A percentile compares a stretch with the other conserved stretches of the same genome.
Evolutionary conservation across 1,284 basidiomycete species (phyloP).

Genomic region (Leccinum angustisporum): DNA sequence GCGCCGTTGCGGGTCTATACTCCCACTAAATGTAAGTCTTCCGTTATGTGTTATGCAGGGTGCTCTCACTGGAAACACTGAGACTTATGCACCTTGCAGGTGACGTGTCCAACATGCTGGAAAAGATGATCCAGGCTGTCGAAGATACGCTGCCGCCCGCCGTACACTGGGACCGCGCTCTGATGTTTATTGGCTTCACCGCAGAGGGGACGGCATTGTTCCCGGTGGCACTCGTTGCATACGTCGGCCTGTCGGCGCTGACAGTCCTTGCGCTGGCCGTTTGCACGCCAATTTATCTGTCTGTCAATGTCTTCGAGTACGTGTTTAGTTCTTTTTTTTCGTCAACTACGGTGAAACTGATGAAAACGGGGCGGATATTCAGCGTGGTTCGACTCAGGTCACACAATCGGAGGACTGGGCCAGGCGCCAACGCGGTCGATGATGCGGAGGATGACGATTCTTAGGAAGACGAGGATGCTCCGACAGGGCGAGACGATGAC

Average conservation of each 20-base stretch:
- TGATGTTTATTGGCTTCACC: not conserved
- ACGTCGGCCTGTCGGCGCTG: not conserved
- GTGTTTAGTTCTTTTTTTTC: not conserved
- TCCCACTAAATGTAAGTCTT: slow-evolving; percentile 18
- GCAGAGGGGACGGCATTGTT: not conserved
- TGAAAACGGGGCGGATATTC: not conserved
- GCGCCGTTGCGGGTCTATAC: slow-evolving; percentile 15
- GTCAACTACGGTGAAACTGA: not conserved
- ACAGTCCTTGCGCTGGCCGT: not conserved
- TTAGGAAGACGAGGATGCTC: not conserved
- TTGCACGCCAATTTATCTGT: not conserved
- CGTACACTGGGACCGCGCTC: not conserved
- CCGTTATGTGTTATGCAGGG: not conserved
- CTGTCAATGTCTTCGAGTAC: not conserved
- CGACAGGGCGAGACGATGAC: not conserved
- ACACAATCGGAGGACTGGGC: not conserved
- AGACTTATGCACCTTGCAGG: slow-evolving; percentile 5
- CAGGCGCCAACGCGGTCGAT: not conserved
- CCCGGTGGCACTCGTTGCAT: not conserved
- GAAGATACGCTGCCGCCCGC: not conserved
- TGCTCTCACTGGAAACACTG: not conserved
- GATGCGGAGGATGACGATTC: not conserved
- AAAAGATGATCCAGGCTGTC: not conserved
- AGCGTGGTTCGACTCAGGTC: not conserved
- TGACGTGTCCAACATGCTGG: slow-evolving; percentile 21